Conservation (phyloP, 148 eudicot species). For the Pouteria glomerata region DNA sequence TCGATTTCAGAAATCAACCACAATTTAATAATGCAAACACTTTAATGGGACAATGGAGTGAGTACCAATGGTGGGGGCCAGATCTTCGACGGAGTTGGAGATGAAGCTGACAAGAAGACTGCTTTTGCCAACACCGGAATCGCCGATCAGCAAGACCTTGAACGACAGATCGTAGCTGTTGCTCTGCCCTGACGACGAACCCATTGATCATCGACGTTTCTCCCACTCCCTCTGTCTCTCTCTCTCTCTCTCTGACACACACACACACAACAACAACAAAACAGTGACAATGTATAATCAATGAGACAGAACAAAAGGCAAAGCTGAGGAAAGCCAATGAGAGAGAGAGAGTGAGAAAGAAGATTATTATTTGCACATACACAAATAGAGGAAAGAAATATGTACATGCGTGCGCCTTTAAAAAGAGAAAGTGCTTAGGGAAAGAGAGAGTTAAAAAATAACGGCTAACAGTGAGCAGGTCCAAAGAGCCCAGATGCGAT, state of each 20-base stretch:
- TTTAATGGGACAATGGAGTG: neutral
- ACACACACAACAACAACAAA: too few species aligned
- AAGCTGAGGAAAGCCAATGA: neutral
- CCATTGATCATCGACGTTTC: slow-evolving; percentile 13
- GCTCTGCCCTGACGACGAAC: slow-evolving; percentile 30
- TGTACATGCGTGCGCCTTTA: too few species aligned
- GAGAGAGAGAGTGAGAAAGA: slow-evolving; percentile 1
- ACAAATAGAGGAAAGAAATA: too few species aligned
- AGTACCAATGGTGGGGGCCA: slow-evolving; percentile 80
- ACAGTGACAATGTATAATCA: slow-evolving; percentile 3
- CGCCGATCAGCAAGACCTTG: slow-evolving; percentile 68
- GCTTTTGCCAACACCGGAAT: slow-evolving; percentile 71
- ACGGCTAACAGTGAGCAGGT: too few species aligned
- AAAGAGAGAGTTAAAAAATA: too few species aligned
- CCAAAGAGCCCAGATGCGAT: slow-evolving; percentile 6
- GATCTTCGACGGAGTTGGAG: slow-evolving; percentile 58
- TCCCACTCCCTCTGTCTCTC: slow-evolving; percentile 1
- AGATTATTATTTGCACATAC: neutral
- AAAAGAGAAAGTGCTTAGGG: too few species aligned
- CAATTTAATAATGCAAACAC: neutral
- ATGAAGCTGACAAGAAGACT: slow-evolving; percentile 63
- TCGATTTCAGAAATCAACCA: neutral
- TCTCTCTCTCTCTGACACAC: neutral
- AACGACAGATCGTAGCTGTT: slow-evolving; percentile 57
- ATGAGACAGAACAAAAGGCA: neutral